Conservation (phyloP, 352 stramenopile species). For the Pythium myriotylum region DNA sequence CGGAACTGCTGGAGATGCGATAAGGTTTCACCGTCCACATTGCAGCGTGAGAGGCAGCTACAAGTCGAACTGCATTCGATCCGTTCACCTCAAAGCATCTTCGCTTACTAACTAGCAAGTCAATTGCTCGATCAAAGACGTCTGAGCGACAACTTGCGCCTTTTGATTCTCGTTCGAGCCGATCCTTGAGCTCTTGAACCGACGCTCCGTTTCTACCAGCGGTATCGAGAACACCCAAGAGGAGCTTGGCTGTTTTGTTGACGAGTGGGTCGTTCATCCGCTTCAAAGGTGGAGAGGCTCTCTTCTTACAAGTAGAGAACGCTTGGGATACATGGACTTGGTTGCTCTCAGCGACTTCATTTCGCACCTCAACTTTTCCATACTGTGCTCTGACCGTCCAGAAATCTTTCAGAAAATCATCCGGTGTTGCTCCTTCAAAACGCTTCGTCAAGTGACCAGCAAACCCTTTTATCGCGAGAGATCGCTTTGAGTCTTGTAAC, state of each 20-base stretch:
- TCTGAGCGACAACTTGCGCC: background rate
- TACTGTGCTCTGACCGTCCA: conserved; percentile 70
- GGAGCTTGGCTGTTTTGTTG: conserved; percentile 4
- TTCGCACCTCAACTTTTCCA: background rate
- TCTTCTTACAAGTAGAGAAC: conserved; percentile 22
- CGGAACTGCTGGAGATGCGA: conserved; percentile 42
- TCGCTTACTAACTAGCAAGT: conserved; percentile 39
- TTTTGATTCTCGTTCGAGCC: background rate
- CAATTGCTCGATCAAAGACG: conserved; percentile 34
- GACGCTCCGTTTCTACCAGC: conserved; percentile 20
- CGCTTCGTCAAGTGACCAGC: conserved; percentile 58
- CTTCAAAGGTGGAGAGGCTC: background rate
- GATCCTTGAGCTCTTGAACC: conserved; percentile 3
- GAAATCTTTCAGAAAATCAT: conserved; percentile 78
- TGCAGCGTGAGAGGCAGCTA: conserved; percentile 43
- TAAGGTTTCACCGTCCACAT: conserved; percentile 73
- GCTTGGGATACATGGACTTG: conserved; percentile 9
- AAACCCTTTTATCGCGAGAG: conserved; percentile 66
- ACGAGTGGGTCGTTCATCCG: background rate
- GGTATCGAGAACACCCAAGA: conserved; percentile 6
- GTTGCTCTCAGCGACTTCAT: background rate
- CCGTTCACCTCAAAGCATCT: conserved; percentile 67
- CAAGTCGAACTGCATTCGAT: conserved; percentile 54
- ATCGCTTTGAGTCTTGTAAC: conserved; percentile 34
- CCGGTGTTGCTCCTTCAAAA: conserved; percentile 47